Conservation (phyloP, 1,284 basidiomycete genomes). For the Cutaneotrichosporon sp. region DNA sequence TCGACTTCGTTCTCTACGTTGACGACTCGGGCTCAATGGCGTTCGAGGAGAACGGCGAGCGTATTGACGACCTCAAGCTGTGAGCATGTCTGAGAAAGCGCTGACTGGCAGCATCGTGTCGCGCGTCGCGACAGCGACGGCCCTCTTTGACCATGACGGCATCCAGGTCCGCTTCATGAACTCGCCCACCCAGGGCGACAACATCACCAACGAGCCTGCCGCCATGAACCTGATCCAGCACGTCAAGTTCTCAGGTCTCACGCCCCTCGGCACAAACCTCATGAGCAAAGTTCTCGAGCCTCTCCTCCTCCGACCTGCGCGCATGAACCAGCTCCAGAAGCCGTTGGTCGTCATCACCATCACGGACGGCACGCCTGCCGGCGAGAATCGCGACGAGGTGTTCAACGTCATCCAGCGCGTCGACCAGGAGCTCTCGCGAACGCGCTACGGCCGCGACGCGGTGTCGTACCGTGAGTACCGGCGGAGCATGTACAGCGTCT, state of each 20-base stretch:
- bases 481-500: too few species aligned
- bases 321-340: slow-evolving; percentile 50
- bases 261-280: slow-evolving; percentile 54
- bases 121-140: slow-evolving; percentile 53
- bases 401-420: slow-evolving; percentile 52
- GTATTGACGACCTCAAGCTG: slow-evolving; percentile 55
- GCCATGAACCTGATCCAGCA: slow-evolving; percentile 52
- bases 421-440: slow-evolving; percentile 45
- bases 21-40: slow-evolving; percentile 55
- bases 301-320: slow-evolving; percentile 53
- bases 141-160: slow-evolving; percentile 56
- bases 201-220: slow-evolving; percentile 51
- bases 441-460: slow-evolving; percentile 54
- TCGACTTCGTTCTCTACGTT: slow-evolving; percentile 51
- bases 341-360: slow-evolving; percentile 54
- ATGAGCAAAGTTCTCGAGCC: slow-evolving; percentile 55
- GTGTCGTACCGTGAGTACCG: slow-evolving; percentile 51
- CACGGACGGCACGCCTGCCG: slow-evolving; percentile 54
- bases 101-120: slow-evolving; percentile 43
- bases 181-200: slow-evolving; percentile 53
- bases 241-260: slow-evolving; percentile 55
- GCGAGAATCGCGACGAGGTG: slow-evolving; percentile 51
- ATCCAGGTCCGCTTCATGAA: slow-evolving; percentile 57
- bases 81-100: slow-evolving; percentile 22
- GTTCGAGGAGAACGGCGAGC: slow-evolving; percentile 52